These are phyloP conservation scores for Trichoderma cornu-damae DNA, from an alignment of 2,329 filamentous ascomycete species.

Conservation along the genomic window DNA sequence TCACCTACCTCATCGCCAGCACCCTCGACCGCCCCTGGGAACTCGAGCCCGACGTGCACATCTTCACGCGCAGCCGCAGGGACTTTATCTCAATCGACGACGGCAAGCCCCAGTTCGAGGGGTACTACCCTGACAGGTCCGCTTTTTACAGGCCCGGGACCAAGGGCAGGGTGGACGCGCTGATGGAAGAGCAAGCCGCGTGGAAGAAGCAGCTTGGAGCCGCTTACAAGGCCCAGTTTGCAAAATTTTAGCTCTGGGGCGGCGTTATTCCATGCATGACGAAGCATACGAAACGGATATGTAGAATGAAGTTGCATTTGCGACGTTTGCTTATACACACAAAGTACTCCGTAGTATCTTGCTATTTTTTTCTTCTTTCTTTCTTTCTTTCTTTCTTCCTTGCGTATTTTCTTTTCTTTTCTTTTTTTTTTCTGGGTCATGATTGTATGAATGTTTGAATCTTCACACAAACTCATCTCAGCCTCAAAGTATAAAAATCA, in stretches of 20 bases:
- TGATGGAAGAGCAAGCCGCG: constrained; percentile 24
- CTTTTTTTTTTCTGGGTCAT: no score
- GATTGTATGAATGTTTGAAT: background rate
- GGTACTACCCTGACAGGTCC: constrained; percentile 31
- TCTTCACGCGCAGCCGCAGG: constrained; percentile 38
- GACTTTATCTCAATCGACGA: constrained; percentile 36
- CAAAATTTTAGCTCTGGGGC: background rate
- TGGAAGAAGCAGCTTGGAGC: constrained; percentile 13
- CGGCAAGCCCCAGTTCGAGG: constrained; percentile 35
- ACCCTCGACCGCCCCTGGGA: constrained; percentile 39
- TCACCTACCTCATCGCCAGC: constrained; percentile 39
- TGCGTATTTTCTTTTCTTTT: no score
- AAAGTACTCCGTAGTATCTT: no score
- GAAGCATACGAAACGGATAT: background rate
- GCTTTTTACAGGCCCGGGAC: constrained; percentile 33
- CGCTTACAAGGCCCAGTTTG: constrained; percentile 9
- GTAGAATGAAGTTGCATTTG: no score
- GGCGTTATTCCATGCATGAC: background rate
- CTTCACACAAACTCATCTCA: background rate
- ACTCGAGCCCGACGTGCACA: constrained; percentile 42
- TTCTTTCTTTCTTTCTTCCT: no score
- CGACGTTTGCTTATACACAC: background rate
- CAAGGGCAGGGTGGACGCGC: constrained; percentile 27
- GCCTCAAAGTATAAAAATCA: background rate
- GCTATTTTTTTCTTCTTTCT: no score